Evolutionary conservation across 352 stramenopile species (phyloP).

Genomic region (Globisporangium iwayamae): DNA sequence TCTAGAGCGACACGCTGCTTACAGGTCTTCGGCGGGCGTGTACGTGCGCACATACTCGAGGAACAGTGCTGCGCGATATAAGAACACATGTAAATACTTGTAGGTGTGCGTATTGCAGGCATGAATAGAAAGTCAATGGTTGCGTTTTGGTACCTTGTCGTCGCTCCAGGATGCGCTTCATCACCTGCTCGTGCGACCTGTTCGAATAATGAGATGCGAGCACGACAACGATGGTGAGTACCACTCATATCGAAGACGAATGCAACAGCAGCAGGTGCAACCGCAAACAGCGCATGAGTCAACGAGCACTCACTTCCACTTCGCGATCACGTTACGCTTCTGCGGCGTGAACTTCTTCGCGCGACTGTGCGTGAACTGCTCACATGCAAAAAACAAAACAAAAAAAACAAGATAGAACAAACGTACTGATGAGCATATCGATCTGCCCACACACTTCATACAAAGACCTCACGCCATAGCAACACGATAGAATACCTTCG

Average conservation of each 20-base stretch:
- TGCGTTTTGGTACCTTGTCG: conserved; percentile 28
- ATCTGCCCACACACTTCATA: background rate
- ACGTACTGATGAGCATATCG: background rate
- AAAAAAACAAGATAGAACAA: background rate
- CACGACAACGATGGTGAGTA: background rate
- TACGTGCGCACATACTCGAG: conserved; percentile 43
- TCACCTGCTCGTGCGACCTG: conserved; percentile 38
- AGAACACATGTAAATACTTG: background rate
- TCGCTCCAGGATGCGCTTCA: conserved; percentile 27
- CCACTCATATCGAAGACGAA: background rate
- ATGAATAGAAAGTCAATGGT: background rate
- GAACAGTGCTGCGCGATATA: conserved; percentile 28
- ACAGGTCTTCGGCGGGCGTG: conserved; percentile 31
- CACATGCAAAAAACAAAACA: conserved; percentile 2
- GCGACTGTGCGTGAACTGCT: conserved; percentile 36
- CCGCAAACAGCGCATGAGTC: background rate
- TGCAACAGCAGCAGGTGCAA: background rate
- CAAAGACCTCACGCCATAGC: background rate
- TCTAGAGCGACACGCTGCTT: background rate
- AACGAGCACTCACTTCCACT: conserved; percentile 28
- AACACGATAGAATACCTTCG: conserved; percentile 23
- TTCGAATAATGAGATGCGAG: conserved; percentile 2
- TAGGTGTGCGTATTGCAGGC: background rate
- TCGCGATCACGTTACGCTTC: conserved; percentile 27
- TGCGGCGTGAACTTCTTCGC: conserved; percentile 37